phyloP scores from a whole-genome alignment of 495 filamentous ascomycete species.

The Xylaria sp. region DNA sequence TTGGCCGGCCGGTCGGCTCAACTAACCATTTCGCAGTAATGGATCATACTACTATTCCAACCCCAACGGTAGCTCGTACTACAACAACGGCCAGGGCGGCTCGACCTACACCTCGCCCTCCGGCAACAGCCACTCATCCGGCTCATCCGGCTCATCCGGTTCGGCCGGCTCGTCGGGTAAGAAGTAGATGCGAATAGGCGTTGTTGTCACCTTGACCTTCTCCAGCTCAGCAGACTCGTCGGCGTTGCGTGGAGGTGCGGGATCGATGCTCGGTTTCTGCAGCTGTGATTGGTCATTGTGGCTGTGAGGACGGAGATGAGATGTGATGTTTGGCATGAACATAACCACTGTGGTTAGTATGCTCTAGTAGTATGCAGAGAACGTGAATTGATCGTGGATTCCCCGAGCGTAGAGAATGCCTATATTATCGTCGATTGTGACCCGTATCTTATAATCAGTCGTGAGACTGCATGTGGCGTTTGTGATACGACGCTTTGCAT shows the following conservation, averaged over 20 bases:
- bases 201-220: not conserved
- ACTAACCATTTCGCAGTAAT: slow-evolving; percentile 41
- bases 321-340: not conserved
- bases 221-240: not conserved
- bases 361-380: not conserved
- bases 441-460: not conserved
- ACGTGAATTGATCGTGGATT: not conserved
- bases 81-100: slow-evolving; percentile 52
- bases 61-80: slow-evolving; percentile 56
- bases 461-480: not conserved
- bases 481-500: not conserved
- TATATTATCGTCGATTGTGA: not conserved
- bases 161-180: slow-evolving; percentile 7
- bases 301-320: not conserved
- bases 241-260: not conserved
- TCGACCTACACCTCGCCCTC: slow-evolving; percentile 53
- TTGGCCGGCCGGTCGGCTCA: not conserved
- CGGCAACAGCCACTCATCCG: slow-evolving; percentile 36
- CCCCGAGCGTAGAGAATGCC: too few species aligned
- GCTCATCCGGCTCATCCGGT: slow-evolving; percentile 24
- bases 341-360: not conserved
- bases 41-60: slow-evolving; percentile 69
- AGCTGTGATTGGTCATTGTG: not conserved
- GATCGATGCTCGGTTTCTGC: not conserved
- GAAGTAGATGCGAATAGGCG: slow-evolving; percentile 14